These are phyloP conservation scores for Isatis lusitanica DNA, from an alignment of 441 rosid species.

Conservation along the genomic window DNA sequence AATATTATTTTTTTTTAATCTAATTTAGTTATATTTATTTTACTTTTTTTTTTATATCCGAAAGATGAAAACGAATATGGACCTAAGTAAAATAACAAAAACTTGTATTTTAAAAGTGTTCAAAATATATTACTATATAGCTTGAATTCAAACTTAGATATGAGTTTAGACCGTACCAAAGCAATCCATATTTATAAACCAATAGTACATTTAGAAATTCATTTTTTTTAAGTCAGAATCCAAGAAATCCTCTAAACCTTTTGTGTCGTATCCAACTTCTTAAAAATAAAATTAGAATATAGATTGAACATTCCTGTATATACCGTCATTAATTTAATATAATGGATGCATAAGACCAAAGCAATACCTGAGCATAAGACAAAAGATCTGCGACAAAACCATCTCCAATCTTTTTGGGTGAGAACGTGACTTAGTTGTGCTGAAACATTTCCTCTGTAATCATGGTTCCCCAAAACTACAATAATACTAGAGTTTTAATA, in stretches of 20 bases:
- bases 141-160: too few species aligned
- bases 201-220: not conserved
- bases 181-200: not conserved
- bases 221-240: not conserved
- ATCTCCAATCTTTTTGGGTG: conserved; percentile 50
- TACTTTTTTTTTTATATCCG: too few species aligned
- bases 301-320: not conserved
- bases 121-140: too few species aligned
- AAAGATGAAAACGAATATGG: too few species aligned
- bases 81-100: too few species aligned
- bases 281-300: not conserved
- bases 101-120: too few species aligned
- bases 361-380: conserved; percentile 45
- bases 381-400: conserved; percentile 66
- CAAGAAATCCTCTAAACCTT: not conserved
- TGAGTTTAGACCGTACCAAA: too few species aligned
- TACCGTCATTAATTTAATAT: not conserved
- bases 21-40: too few species aligned
- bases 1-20: too few species aligned
- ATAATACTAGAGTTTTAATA: not conserved
- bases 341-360: not conserved
- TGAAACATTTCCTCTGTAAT: conserved; percentile 56
- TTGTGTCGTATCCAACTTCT: not conserved
- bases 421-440: conserved; percentile 54
- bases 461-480: conserved; percentile 69